A percentile compares a stretch with the other conserved stretches of the same genome.
Evolutionary conservation across 192 early-diverging fungal genomes (phyloP).

Genomic region (Coemansia sp.): DNA sequence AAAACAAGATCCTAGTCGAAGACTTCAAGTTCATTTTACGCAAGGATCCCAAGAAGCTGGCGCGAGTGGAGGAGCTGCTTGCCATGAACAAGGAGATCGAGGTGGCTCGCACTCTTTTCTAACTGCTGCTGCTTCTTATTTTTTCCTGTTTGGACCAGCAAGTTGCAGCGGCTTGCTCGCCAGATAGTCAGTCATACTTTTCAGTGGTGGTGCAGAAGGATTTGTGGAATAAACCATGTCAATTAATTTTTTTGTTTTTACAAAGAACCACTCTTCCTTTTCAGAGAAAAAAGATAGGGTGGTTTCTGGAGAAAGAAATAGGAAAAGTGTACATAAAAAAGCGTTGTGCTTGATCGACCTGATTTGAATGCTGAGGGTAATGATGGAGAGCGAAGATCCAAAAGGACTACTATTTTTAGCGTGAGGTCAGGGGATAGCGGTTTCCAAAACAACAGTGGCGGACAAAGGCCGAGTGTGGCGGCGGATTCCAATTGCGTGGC

Average conservation of each 20-base stretch:
- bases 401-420: neutral
- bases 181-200: too few relatives aligned
- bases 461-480: conserved; percentile 1
- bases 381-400: neutral
- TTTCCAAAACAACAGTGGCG: neutral
- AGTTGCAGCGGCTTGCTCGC: too few relatives aligned
- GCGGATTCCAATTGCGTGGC: conserved; percentile 6
- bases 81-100: conserved; percentile 56
- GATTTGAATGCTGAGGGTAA: neutral
- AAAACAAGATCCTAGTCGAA: conserved; percentile 33
- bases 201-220: too few relatives aligned
- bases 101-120: conserved; percentile 36
- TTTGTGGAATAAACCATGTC: too few relatives aligned
- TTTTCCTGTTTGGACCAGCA: neutral
- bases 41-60: conserved; percentile 55
- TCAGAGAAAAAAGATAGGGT: neutral
- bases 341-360: neutral
- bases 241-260: conserved; percentile 1
- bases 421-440: neutral
- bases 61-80: conserved; percentile 51
- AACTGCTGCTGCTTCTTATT: neutral
- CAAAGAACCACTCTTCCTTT: neutral
- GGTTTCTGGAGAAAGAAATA: neutral
- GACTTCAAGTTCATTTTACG: conserved; percentile 53
- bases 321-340: neutral